Evolutionary conservation across 352 stramenopile genomes (phyloP), one percentile per base, ranked within the genome.

Genomic region (Globisporangium echinulatum): DNA sequence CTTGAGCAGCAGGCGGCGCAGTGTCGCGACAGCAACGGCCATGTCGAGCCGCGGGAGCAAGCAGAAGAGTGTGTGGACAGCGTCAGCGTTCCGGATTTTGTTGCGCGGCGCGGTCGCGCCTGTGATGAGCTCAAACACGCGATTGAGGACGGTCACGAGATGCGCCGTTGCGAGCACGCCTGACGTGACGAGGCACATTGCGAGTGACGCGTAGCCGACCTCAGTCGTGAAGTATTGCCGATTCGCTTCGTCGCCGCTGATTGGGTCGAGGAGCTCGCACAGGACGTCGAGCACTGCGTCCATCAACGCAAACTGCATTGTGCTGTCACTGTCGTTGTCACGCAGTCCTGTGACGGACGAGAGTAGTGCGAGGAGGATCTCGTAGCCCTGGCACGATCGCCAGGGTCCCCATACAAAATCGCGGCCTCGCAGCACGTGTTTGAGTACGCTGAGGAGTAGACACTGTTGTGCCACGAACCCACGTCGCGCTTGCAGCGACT

Each of bases 11-110:
- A 89, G 49, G 7, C 77, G 70, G 7, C 56, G 59, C 38, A 91
- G 64, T 19, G 58, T 63, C 10, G 59, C 48, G 37, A 77, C 61
- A 9, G 66, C 70, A 42, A 72, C 61, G 0, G 50, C 59, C 10
- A 60, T 46, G 1, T 69, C 52, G 15, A 91, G 64, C 15, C 19
- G 58, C 10, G 79, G 75, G 2, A 91, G 56, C 3, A 89, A 43
- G 10, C 49, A 51, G 53, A 91, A 88, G 5, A 91, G 13, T 9
- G 72, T 71, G 7, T 85, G 62, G 6, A 77, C 77, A 14, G 82
- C 79, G 46, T 88, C 59, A 7, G 75, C 75, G 60, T 87, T 86
- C 1, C 67, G 66, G 50, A 91, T 86, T 52, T 82, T 82, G 61
- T 68, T 78, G 17, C 72, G 55, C n/a, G 67, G 61, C 43, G 63